A percentile compares a stretch with the other conserved stretches of the same genome.
These are phyloP conservation scores for Boletus putidus DNA, from an alignment of 1,284 basidiomycete genomes.

Conservation along the genomic window DNA sequence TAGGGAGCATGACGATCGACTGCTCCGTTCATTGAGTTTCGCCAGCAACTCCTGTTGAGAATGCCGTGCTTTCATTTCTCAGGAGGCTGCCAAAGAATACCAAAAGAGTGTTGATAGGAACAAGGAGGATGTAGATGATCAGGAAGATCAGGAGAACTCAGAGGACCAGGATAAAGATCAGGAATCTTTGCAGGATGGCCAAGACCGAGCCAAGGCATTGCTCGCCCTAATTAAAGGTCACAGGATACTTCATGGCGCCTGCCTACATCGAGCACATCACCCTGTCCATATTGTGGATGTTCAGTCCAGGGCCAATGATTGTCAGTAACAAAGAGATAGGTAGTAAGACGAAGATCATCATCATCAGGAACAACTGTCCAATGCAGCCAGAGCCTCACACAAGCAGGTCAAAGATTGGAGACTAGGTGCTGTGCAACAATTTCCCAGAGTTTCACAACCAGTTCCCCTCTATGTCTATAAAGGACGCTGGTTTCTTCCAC, in stretches of 20 bases:
- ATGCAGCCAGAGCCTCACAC: not conserved
- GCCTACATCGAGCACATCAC: not conserved
- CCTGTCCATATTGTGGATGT: not conserved
- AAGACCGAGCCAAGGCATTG: not conserved
- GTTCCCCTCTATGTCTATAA: not conserved
- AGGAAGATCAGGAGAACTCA: not conserved
- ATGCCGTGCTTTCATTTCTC: not conserved
- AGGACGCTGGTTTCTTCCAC: not conserved
- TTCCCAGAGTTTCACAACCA: not conserved
- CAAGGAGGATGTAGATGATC: no score
- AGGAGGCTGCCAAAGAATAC: no score
- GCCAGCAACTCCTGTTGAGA: not conserved
- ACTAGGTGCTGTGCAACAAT: not conserved
- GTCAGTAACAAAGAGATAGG: not conserved
- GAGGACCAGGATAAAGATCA: no score
- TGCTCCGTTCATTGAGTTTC: not conserved
- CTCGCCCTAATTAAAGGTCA: not conserved
- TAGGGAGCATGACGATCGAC: not conserved
- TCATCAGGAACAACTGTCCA: not conserved
- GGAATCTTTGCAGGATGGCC: no score
- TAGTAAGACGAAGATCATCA: not conserved
- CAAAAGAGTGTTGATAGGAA: no score
- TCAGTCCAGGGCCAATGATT: not conserved
- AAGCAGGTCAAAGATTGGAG: constrained; percentile 7
- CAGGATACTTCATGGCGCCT: not conserved